A percentile compares a stretch with the other conserved stretches of the same genome.
phyloP scores from a whole-genome alignment of 1,284 basidiomycete genomes.

The Ceratobasidium sp. region DNA sequence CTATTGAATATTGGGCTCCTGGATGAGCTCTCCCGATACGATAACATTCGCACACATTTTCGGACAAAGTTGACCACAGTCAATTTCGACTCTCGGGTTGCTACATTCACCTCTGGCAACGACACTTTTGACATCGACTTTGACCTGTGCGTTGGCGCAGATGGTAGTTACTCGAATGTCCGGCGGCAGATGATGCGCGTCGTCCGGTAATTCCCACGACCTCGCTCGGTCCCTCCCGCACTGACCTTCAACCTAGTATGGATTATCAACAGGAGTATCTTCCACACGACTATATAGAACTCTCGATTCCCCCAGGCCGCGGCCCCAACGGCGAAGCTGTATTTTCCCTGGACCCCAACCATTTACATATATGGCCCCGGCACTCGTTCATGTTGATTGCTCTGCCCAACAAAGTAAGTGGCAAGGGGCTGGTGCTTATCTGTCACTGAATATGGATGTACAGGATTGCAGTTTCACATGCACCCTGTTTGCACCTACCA shows the following conservation, averaged over 20 bases:
- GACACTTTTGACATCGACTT: constrained; percentile 62
- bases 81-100: constrained; percentile 71
- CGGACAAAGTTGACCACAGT: constrained; percentile 76
- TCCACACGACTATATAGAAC: constrained; percentile 93
- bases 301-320: constrained; percentile 87
- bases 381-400: constrained; percentile 99
- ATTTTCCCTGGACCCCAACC: constrained; percentile 90
- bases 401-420: constrained; percentile 87
- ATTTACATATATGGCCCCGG: constrained; percentile 99
- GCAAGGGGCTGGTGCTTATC: background rate
- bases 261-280: constrained; percentile 95
- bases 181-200: constrained; percentile 89
- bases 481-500: constrained; percentile 90
- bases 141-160: constrained; percentile 86
- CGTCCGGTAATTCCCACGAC: constrained; percentile 66
- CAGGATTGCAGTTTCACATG: constrained; percentile 87
- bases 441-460: background rate
- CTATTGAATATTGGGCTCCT: constrained; percentile 88
- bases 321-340: constrained; percentile 63
- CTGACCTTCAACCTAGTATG: constrained; percentile 65
- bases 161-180: constrained; percentile 87
- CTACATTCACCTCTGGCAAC: constrained; percentile 52
- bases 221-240: constrained; percentile 44
- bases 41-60: constrained; percentile 76
- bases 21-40: constrained; percentile 66